Conservation (phyloP, 2,329 filamentous ascomycete species). For the Trichoderma oligosporum region DNA sequence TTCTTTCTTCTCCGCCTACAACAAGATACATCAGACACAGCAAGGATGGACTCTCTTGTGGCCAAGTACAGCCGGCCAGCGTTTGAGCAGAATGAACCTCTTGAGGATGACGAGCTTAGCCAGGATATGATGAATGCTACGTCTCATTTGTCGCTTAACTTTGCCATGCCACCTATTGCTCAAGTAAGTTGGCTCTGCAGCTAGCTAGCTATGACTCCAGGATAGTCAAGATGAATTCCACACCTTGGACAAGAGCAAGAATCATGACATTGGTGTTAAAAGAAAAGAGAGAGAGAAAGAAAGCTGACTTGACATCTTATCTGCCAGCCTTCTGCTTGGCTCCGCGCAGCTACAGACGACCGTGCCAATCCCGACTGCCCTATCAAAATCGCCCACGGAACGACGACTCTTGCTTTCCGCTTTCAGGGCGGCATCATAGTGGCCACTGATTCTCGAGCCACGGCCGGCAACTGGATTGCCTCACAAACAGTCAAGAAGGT, state of each 20-base stretch:
- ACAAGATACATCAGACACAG: conserved; percentile 15
- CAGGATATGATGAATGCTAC: conserved; percentile 68
- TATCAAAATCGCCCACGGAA: conserved; percentile 99
- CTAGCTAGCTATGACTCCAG: no score
- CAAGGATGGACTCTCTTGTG: conserved; percentile 84
- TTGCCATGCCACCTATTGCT: conserved; percentile 88
- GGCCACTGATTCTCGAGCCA: conserved; percentile 94
- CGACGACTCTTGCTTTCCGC: conserved; percentile 94
- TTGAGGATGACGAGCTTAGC: conserved; percentile 63
- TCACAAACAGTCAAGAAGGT: conserved; percentile 99
- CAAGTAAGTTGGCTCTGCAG: conserved; percentile 57
- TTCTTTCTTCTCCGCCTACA: not conserved
- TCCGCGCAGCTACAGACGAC: conserved; percentile 96
- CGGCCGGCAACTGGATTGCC: conserved; percentile 98
- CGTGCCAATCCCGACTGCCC: conserved; percentile 93
- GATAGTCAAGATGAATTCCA: no score
- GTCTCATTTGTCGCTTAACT: conserved; percentile 82
- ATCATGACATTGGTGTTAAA: no score
- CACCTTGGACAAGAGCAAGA: no score
- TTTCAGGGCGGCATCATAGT: conserved; percentile 99
- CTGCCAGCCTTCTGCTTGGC: conserved; percentile 79
- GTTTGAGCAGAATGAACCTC: conserved; percentile 67
- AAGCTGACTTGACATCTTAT: conserved; percentile 3
- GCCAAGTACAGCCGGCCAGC: conserved; percentile 82
- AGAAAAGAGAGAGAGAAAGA: not conserved